phyloP scores from a whole-genome alignment of 129 eudicot genomes.

The Tagetes erecta region DNA sequence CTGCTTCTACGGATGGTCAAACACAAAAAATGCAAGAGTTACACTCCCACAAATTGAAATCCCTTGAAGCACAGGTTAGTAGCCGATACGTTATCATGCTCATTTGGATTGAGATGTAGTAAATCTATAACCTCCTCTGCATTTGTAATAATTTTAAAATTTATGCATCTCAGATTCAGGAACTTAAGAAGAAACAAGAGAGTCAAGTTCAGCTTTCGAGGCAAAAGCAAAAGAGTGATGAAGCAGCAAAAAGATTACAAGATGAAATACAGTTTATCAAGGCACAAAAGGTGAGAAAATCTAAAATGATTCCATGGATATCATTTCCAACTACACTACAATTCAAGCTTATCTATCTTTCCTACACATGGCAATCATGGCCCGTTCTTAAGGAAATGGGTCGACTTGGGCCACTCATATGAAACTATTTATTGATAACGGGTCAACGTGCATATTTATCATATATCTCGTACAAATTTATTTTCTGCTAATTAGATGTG shows the following conservation, averaged over 20 bases:
- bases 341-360: too few species aligned
- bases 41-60: slow-evolving; percentile 83
- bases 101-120: slow-evolving; percentile 13
- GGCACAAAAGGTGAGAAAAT: slow-evolving; percentile 83
- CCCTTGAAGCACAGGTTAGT: slow-evolving; percentile 89
- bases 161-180: slow-evolving; percentile 64
- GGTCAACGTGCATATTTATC: background rate
- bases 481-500: slow-evolving; percentile 26
- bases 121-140: background rate
- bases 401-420: background rate
- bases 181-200: slow-evolving; percentile 97
- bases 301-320: background rate
- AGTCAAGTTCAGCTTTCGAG: slow-evolving; percentile 90
- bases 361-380: background rate
- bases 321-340: too few species aligned
- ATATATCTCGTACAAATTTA: background rate
- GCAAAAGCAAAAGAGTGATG: slow-evolving; percentile 98
- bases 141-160: background rate
- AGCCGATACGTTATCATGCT: background rate
- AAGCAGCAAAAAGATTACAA: slow-evolving; percentile 93
- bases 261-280: slow-evolving; percentile 97
- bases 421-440: background rate
- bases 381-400: background rate
- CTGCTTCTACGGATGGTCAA: slow-evolving; percentile 83
- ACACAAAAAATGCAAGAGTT: slow-evolving; percentile 76